Evolutionary conservation across 1,284 basidiomycete species (phyloP).

Genomic region (Volvariella surrecta): DNA sequence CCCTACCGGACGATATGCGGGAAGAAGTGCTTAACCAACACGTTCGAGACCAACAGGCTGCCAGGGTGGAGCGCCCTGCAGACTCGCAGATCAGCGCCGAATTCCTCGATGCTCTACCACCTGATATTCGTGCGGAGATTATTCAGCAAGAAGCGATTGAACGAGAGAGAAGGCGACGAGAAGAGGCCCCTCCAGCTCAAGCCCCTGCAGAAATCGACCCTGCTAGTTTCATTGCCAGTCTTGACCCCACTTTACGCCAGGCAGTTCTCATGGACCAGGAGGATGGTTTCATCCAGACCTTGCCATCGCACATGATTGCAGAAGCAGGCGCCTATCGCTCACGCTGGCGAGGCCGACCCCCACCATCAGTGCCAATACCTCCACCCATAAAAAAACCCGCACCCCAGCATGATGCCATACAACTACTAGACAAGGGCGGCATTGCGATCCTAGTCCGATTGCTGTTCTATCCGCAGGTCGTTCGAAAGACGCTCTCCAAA

Average conservation of each 20-base stretch:
- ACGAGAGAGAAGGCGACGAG: conserved; percentile 52
- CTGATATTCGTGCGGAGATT: conserved; percentile 94
- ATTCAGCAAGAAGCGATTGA: conserved; percentile 91
- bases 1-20: conserved; percentile 96
- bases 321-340: conserved; percentile 69
- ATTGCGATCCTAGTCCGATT: conserved; percentile 88
- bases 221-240: conserved; percentile 80
- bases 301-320: conserved; percentile 79
- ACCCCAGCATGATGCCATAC: conserved; percentile 79
- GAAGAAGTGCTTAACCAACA: conserved; percentile 98
- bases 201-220: conserved; percentile 72
- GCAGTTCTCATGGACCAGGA: conserved; percentile 84
- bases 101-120: conserved; percentile 94
- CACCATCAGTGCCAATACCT: conserved; percentile 23
- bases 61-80: conserved; percentile 60
- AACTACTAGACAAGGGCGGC: conserved; percentile 87
- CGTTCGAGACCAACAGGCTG: conserved; percentile 82
- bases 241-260: conserved; percentile 80
- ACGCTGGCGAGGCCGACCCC: conserved; percentile 12
- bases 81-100: conserved; percentile 90
- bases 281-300: conserved; percentile 71
- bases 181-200: conserved; percentile 29
- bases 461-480: conserved; percentile 93
- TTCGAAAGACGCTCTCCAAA: conserved; percentile 84
- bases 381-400: conserved; percentile 38